Conservation (phyloP, 2,329 filamentous ascomycete genomes). For the Cytospora leucostoma region DNA sequence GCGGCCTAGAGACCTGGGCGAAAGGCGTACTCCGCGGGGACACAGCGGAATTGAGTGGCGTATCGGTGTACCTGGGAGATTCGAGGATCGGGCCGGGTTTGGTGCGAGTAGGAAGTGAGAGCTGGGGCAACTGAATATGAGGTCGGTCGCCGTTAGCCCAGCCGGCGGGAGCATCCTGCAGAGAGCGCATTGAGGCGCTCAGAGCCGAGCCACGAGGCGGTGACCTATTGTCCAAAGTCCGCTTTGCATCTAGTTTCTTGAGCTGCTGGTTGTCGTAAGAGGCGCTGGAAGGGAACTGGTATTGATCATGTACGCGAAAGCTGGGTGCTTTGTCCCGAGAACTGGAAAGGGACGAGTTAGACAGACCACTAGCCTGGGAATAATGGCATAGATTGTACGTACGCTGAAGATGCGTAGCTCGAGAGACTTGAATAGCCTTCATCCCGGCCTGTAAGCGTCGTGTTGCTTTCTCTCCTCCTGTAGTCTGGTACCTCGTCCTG, state of each 20-base stretch:
- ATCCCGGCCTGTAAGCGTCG: constrained; percentile 37
- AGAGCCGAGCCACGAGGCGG: constrained; percentile 47
- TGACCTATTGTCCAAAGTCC: constrained; percentile 47
- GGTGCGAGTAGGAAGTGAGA: constrained; percentile 50
- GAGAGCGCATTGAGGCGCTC: constrained; percentile 37
- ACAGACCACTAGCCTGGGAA: constrained; percentile 23
- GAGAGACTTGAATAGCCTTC: constrained; percentile 42
- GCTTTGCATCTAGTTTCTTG: constrained; percentile 55
- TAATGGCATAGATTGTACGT: constrained; percentile 26
- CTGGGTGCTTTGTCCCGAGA: constrained; percentile 47
- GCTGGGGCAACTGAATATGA: constrained; percentile 45
- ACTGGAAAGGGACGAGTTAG: constrained; percentile 33
- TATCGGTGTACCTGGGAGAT: constrained; percentile 48
- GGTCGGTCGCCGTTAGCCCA: constrained; percentile 39
- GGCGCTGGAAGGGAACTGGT: constrained; percentile 47
- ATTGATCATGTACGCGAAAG: constrained; percentile 53
- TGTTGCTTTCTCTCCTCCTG: constrained; percentile 37
- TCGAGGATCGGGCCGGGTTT: constrained; percentile 46
- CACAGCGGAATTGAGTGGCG: constrained; percentile 49
- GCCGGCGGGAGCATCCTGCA: constrained; percentile 38
- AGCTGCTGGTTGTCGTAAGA: constrained; percentile 54
- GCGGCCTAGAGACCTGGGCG: constrained; percentile 36
- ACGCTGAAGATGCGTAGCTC: constrained; percentile 27
- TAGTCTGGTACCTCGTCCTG: constrained; percentile 40
- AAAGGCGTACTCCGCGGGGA: constrained; percentile 50